Base-by-base conservation (phyloP, 805 yeast species). In the Zygotorulaspora chibaensis region DNA sequence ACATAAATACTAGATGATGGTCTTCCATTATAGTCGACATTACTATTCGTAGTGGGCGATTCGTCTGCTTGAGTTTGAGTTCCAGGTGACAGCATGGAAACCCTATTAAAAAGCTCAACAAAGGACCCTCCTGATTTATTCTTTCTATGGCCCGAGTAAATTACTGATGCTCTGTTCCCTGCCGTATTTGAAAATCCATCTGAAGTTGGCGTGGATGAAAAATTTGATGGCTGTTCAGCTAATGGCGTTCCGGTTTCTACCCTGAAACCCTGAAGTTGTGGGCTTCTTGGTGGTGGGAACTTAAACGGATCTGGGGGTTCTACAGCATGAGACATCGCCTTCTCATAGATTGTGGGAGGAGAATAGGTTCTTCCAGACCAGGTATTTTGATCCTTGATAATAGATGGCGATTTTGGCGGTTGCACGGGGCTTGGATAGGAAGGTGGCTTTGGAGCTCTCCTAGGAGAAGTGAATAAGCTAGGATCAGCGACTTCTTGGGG, bases 381-480 rank as follows among this genome's bases (percentile, higher is more conserved):
- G 10, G 50, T 35, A 30, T 38, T 28, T 20, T 38, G 25, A 4
- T 47, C 50, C 12, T 35, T 43, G 8, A 42, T 41, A 29, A 49
- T 31, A 44, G 57, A 44, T 11, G 69, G 69, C 2, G 69, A 65
- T 45, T 54, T 54, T 7, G 63, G 63, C n/a, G 68, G 59, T 40
- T 67, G 69, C 2, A 69, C 68, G 3, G 76, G 76, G 28, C 73
- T 68, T 36, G 75, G 73, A 26, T 65, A 66, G 1, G 72, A 56
- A 2, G 89, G 89, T 0, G 88, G 88, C 42, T 74, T 75, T 1
- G 90, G 90, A 0, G 88, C 86, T 55, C 71, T 80, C 64, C 88
- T 72, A n/a, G 88, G 87, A 0, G 88, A 82, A 15, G 73, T 64
- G 58, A 82, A 83, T 29, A 71, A 61, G 8, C 62, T 54, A 38